A percentile compares a stretch with the other conserved stretches of the same genome.
These are phyloP conservation scores for Spinacia oleracea DNA, from an alignment of 179 eudicot species.

Conservation along the genomic window DNA sequence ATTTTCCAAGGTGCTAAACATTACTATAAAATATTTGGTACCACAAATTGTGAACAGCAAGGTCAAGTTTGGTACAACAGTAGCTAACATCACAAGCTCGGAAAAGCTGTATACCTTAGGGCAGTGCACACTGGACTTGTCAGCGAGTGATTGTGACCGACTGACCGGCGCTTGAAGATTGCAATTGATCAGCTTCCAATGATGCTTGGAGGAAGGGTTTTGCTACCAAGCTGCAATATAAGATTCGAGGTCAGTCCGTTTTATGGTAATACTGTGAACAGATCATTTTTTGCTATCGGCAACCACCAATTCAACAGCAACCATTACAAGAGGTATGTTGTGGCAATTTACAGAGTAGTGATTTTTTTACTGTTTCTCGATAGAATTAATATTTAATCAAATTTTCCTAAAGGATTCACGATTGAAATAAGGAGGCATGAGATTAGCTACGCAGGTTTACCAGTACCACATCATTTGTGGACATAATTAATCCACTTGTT, in stretches of 20 bases:
- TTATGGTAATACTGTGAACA: slow-evolving; percentile 15
- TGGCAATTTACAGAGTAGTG: not conserved
- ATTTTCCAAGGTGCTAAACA: slow-evolving; percentile 1
- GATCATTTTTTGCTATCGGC: slow-evolving; percentile 17
- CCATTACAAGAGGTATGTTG: slow-evolving; percentile 10
- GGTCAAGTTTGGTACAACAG: slow-evolving; percentile 28
- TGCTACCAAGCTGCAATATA: slow-evolving; percentile 35
- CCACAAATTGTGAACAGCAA: slow-evolving; percentile 3
- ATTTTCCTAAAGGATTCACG: too few species aligned
- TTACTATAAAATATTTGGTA: slow-evolving; percentile 18
- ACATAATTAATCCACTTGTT: not conserved
- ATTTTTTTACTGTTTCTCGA: not conserved
- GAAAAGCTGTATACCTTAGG: slow-evolving; percentile 30
- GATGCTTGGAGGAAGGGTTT: slow-evolving; percentile 25
- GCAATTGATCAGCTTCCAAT: slow-evolving; percentile 18
- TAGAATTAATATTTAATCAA: not conserved
- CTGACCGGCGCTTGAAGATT: slow-evolving; percentile 23
- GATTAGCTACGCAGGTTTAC: not conserved
- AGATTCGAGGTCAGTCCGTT: slow-evolving; percentile 25
- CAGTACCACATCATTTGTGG: not conserved
- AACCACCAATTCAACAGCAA: not conserved
- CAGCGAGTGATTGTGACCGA: slow-evolving; percentile 16
- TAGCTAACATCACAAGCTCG: slow-evolving; percentile 15
- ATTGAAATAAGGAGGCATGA: too few species aligned
- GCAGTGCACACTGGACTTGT: slow-evolving; percentile 42